These are phyloP conservation scores for Aphanomyces euteiches DNA, from an alignment of 352 stramenopile genomes.

Conservation along the genomic window DNA sequence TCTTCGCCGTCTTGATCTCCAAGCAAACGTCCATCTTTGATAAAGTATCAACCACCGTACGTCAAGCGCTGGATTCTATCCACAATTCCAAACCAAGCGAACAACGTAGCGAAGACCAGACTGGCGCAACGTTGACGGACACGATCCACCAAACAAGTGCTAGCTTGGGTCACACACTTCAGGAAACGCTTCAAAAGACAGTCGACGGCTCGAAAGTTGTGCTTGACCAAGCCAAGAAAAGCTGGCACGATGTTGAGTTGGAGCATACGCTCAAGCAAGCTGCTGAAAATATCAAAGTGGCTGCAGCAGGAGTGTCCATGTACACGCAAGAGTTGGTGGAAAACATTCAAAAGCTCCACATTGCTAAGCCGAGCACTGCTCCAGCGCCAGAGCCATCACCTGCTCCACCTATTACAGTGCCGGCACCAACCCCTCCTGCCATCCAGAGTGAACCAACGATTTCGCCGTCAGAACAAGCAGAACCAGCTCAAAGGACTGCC, in stretches of 20 bases:
- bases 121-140: constrained; percentile 41
- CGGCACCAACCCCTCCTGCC: not conserved
- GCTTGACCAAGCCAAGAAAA: constrained; percentile 44
- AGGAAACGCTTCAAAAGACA: constrained; percentile 33
- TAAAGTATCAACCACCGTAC: constrained; percentile 70
- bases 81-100: constrained; percentile 74
- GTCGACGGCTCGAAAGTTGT: constrained; percentile 43
- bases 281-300: constrained; percentile 66
- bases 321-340: constrained; percentile 73
- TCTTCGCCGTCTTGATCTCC: constrained; percentile 54
- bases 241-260: constrained; percentile 75
- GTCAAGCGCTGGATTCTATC: constrained; percentile 77
- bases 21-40: constrained; percentile 63
- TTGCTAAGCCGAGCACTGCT: not conserved
- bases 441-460: constrained; percentile 39
- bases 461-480: constrained; percentile 33
- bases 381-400: not conserved
- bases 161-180: not conserved
- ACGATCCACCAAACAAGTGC: constrained; percentile 42
- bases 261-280: constrained; percentile 79
- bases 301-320: constrained; percentile 60
- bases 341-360: constrained; percentile 48
- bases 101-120: constrained; percentile 29
- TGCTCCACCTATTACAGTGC: not conserved
- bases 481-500: constrained; percentile 37